Evolutionary conservation across 169 alveolate genomes (phyloP), one percentile per base, ranked within the genome.

Genomic region (Eimeria sp.): DNA sequence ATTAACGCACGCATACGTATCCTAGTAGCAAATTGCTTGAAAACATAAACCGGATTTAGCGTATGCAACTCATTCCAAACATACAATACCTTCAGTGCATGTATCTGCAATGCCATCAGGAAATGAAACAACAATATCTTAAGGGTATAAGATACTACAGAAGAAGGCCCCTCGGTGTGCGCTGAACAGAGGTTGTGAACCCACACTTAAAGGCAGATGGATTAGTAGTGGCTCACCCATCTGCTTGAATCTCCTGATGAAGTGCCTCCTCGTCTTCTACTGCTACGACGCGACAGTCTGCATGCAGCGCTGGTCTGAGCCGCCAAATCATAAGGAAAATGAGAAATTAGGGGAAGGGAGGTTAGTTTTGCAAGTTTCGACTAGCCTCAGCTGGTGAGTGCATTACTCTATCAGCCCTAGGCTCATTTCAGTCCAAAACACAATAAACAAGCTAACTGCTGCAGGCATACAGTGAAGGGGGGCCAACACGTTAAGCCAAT

Each of bases 231-330:
- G 43, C 92, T 86, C 58, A 86, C 92, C 92, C 92, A 70, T 86
- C 92, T 61, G 92, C 51, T 61, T 86, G 92, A 57, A 86, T 86
- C 58, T 86, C 92, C 61, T 47, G 80, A 61, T 58, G 58, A 3
- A 86, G 92, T 63, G n/a, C 92, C 58, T 30, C 63, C 40, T 86
- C 92, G 43, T 27, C 54, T 43, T 86, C 92, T 58, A 61, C 78
- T 20, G 80, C 40, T 45, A 86, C 92, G 30, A 86, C 78, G 80
- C 78, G 82, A 61, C 92, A 86, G 58, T 86, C 82, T 5, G 92
- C 58, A 20, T 34, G 78, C 16, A 86, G 92, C 70, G 92, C 92
- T 47, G 92, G 92, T 34, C 92, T 86, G 78, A 51, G 27, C 34
- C 22, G 20, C 73, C 91, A 83, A 27, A 34, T 0, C 51, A 70